phyloP scores from a whole-genome alignment of 495 filamentous ascomycete genomes.

The Lophiotrema nucula region DNA sequence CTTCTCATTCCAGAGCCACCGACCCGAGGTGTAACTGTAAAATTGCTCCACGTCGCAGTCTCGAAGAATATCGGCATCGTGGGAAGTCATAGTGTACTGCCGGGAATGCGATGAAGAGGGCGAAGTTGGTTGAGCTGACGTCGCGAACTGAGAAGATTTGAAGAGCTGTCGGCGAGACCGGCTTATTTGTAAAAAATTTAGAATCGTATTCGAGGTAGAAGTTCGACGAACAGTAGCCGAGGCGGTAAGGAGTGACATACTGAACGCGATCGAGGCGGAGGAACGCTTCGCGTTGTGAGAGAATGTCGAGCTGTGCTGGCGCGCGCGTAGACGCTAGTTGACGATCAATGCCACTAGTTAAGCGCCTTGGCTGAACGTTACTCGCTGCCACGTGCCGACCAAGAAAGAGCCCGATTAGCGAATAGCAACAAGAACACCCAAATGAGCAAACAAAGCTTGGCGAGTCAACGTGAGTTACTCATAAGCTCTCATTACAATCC shows the following conservation, averaged over 20 bases:
- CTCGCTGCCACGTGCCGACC: too few relatives aligned
- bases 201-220: constrained; percentile 1
- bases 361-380: too few relatives aligned
- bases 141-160: constrained; percentile 4
- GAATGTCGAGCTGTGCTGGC: not conserved
- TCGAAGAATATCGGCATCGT: constrained; percentile 4
- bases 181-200: constrained; percentile 5
- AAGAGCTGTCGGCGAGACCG: constrained; percentile 6
- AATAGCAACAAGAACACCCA: too few relatives aligned
- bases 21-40: constrained; percentile 15
- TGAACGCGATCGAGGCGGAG: not conserved
- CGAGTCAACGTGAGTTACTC: too few relatives aligned
- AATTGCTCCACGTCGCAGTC: constrained; percentile 10
- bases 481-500: too few relatives aligned
- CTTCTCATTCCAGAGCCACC: constrained; percentile 20
- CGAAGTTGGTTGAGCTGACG: not conserved
- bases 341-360: too few relatives aligned
- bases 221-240: constrained; percentile 3
- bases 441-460: too few relatives aligned
- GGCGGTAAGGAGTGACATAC: constrained; percentile 4
- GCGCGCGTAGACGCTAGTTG: too few relatives aligned
- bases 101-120: constrained; percentile 7
- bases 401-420: too few relatives aligned
- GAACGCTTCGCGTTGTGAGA: not conserved
- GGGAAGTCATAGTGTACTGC: constrained; percentile 7